Evolutionary conservation across 2,329 filamentous ascomycete genomes (phyloP).

Genomic region (Epichloe scottii): DNA sequence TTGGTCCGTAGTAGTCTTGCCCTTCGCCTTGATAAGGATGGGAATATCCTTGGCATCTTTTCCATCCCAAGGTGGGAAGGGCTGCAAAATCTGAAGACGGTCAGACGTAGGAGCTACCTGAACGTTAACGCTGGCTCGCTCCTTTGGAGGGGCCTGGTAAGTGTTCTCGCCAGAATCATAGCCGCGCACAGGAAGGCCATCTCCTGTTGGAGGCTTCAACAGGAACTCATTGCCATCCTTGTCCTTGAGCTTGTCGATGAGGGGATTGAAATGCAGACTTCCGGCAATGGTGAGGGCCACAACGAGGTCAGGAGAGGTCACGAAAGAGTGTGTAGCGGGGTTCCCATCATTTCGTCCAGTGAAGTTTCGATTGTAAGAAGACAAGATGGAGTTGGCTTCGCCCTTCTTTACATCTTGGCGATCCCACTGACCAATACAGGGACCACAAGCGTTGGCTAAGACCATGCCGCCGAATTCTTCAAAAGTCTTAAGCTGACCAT

Average conservation of each 20-base stretch:
- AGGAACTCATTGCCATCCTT: conserved; percentile 95
- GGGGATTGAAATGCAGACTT: conserved; percentile 82
- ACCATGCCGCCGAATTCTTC: conserved; percentile 94
- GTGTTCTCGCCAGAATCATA: conserved; percentile 89
- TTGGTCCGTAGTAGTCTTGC: conserved; percentile 95
- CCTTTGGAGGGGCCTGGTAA: conserved; percentile 84
- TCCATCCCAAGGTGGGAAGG: conserved; percentile 82
- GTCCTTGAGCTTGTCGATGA: conserved; percentile 84
- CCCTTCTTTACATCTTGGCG: conserved; percentile 90
- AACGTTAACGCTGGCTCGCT: conserved; percentile 62
- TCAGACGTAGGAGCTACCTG: conserved; percentile 80
- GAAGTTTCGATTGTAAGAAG: conserved; percentile 99
- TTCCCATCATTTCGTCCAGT: conserved; percentile 95
- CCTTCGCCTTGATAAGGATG: conserved; percentile 91
- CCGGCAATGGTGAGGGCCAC: conserved; percentile 79
- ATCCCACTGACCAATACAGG: conserved; percentile 93
- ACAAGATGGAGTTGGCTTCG: conserved; percentile 89
- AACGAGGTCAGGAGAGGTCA: conserved; percentile 80
- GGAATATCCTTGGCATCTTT: conserved; percentile 77
- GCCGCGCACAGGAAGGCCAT: conserved; percentile 65
- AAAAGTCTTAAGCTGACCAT: conserved; percentile 85
- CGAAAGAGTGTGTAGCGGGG: conserved; percentile 87
- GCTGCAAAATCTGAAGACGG: conserved; percentile 82
- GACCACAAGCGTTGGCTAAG: conserved; percentile 87
- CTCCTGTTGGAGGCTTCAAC: conserved; percentile 67